Conservation (phyloP, 139 green algal genomes). For the Chlamydomonas schloesseri region DNA sequence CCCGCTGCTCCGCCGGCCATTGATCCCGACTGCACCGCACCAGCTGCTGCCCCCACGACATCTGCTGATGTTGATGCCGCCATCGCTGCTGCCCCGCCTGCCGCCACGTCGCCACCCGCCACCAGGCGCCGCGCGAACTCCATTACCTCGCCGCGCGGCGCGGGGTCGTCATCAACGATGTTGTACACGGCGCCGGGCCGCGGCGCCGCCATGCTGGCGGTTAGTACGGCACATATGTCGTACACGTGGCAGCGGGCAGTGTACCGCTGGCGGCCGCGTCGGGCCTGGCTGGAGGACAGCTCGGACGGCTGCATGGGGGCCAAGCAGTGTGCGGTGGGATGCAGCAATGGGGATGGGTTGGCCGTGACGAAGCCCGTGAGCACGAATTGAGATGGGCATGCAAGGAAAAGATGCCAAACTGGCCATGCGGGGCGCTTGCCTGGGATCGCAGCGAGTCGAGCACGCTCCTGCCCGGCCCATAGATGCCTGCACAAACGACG, state of each 20-base stretch:
- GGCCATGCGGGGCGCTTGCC: too few species aligned
- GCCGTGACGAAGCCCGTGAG: too few species aligned
- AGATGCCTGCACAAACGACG: slow-evolving; percentile 79
- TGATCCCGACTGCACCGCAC: too few species aligned
- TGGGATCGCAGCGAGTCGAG: slow-evolving; percentile 51
- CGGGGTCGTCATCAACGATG: slow-evolving; percentile 84
- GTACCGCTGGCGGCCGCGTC: slow-evolving; percentile 62
- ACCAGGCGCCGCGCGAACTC: slow-evolving; percentile 64
- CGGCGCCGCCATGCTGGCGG: slow-evolving; percentile 66
- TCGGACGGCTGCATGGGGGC: not conserved
- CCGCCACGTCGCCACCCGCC: not conserved
- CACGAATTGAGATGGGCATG: too few species aligned
- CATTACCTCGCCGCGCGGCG: slow-evolving; percentile 65
- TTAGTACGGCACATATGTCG: slow-evolving; percentile 82
- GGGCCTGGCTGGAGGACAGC: slow-evolving; percentile 41
- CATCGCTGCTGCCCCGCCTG: too few species aligned
- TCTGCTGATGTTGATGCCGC: too few species aligned
- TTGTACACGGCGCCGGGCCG: slow-evolving; percentile 74
- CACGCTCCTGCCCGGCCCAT: slow-evolving; percentile 76
- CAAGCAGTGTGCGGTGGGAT: not conserved
- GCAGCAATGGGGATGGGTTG: not conserved
- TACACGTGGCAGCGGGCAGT: slow-evolving; percentile 79
- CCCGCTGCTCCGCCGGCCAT: too few species aligned
- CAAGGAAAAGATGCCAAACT: too few species aligned
- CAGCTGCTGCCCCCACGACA: too few species aligned